Evolutionary conservation across 257 asterid species (phyloP).

Genomic region (Buddleja alternifolia): DNA sequence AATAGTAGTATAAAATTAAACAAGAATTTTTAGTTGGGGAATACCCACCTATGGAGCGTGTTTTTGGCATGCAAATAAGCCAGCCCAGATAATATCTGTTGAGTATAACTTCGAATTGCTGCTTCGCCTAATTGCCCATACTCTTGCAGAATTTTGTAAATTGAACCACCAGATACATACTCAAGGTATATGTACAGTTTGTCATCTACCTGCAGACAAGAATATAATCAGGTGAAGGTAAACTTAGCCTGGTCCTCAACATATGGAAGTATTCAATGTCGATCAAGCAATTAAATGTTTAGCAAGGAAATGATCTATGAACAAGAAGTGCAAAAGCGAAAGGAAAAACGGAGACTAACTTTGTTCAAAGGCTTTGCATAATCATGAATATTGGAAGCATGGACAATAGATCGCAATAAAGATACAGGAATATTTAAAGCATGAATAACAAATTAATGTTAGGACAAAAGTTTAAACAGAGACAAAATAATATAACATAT

Average conservation of each 20-base stretch:
- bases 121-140: constrained; percentile 71
- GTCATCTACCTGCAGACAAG: constrained; percentile 49
- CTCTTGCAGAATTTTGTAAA: constrained; percentile 64
- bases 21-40: constrained; percentile 11
- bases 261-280: constrained; percentile 6
- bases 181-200: constrained; percentile 67
- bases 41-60: constrained; percentile 59
- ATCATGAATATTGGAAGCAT: background rate
- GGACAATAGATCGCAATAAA: background rate
- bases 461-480: no score
- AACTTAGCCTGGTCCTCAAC: constrained; percentile 9
- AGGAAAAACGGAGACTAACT: constrained; percentile 9
- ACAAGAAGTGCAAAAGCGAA: background rate
- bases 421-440: background rate
- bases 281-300: constrained; percentile 27
- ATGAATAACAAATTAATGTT: background rate
- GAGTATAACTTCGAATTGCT: constrained; percentile 56
- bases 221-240: constrained; percentile 16
- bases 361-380: constrained; percentile 18
- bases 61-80: constrained; percentile 67
- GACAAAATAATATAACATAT: background rate
- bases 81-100: constrained; percentile 64
- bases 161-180: constrained; percentile 73
- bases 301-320: constrained; percentile 19
- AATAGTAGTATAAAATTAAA: constrained; percentile 13